phyloP scores from a whole-genome alignment of 1,139 yeast genomes.

The Blastobotrys niveus region DNA sequence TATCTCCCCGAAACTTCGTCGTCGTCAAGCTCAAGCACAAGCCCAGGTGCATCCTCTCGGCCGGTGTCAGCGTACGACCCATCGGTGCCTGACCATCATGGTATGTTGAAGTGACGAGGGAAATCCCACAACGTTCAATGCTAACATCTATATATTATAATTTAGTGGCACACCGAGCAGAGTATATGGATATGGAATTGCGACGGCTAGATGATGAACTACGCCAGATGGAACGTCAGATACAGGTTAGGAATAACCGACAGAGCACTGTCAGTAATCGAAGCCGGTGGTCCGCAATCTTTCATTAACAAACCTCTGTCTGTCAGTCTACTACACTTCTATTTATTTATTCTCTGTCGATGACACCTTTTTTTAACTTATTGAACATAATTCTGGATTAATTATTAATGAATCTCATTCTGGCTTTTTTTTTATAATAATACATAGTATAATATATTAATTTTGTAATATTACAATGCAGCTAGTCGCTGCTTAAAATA shows the following conservation, averaged over 20 bases:
- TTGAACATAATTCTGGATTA: not conserved
- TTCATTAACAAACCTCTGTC: no score
- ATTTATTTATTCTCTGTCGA: no score
- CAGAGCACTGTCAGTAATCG: no score
- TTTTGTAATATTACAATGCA: slow-evolving; percentile 9
- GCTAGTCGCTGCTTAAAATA: slow-evolving; percentile 19
- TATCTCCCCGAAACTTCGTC: no score
- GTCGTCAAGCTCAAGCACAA: no score
- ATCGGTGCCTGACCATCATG: not conserved
- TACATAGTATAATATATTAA: not conserved
- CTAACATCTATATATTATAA: no score
- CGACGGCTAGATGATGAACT: slow-evolving; percentile 9
- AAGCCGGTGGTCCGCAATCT: not conserved
- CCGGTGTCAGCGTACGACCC: not conserved
- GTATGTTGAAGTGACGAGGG: no score
- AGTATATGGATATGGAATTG: slow-evolving; percentile 10
- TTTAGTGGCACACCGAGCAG: slow-evolving; percentile 4
- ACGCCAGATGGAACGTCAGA: slow-evolving; percentile 7
- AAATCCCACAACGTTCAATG: no score
- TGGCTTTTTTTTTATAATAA: slow-evolving; percentile 1
- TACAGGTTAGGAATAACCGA: no score
- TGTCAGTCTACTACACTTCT: no score
- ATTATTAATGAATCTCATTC: no score
- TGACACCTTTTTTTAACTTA: not conserved
- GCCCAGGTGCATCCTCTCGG: no score